Evolutionary conservation across 2,329 filamentous ascomycete species (phyloP).

Genomic region (Ophiocordyceps australis): DNA sequence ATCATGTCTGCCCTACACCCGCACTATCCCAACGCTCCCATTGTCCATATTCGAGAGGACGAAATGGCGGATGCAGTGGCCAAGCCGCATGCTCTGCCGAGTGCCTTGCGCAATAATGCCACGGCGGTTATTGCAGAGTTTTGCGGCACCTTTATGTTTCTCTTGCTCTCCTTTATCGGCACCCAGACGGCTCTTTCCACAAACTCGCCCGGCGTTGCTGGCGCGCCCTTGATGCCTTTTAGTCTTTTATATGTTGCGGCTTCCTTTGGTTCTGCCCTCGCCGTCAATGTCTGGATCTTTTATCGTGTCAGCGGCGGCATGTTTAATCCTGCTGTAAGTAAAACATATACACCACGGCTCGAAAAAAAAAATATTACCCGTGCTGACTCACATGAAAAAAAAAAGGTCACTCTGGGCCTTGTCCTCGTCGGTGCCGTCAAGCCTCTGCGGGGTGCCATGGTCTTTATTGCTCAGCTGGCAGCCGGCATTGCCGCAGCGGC

Average conservation of each 20-base stretch:
- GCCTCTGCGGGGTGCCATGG: constrained; percentile 28
- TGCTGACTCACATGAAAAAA: too few species aligned
- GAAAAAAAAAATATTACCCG: too few species aligned
- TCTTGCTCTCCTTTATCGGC: constrained; percentile 23
- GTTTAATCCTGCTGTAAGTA: constrained; percentile 30
- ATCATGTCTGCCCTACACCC: too few species aligned
- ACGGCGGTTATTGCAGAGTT: constrained; percentile 29
- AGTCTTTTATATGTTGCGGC: constrained; percentile 29
- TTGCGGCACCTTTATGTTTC: constrained; percentile 33
- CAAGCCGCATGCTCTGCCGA: constrained; percentile 1
- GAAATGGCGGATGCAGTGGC: too few species aligned
- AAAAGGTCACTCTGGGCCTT: constrained; percentile 40
- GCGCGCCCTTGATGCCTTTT: constrained; percentile 11
- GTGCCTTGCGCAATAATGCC: constrained; percentile 12
- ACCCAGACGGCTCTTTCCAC: constrained; percentile 17
- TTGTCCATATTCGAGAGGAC: too few species aligned
- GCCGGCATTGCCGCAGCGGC: constrained; percentile 40
- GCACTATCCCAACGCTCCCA: too few species aligned
- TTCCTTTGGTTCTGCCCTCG: constrained; percentile 29
- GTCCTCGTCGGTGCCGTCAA: constrained; percentile 37
- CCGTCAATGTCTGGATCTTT: constrained; percentile 37
- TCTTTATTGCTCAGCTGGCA: constrained; percentile 38
- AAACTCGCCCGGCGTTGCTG: constrained; percentile 9
- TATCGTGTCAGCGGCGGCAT: constrained; percentile 32
- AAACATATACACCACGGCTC: neutral